phyloP scores from a whole-genome alignment of 2,329 filamentous ascomycete species.

The Kalmusia sp. region DNA sequence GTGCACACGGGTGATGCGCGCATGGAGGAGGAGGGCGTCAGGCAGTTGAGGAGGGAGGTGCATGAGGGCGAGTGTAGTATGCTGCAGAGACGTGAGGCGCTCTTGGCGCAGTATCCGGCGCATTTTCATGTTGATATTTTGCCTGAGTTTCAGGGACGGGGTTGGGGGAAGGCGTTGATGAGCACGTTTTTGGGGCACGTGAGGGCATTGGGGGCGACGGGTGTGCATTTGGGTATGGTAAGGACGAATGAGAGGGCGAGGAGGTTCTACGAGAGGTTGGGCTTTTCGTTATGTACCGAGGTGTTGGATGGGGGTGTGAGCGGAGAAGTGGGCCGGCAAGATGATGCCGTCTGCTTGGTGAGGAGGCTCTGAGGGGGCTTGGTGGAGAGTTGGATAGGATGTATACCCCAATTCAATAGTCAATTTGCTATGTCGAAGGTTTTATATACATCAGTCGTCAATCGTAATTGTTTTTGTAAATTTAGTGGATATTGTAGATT shows the following conservation, averaged over 20 bases:
- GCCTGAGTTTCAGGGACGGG: conserved; percentile 39
- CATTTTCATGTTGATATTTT: conserved; percentile 50
- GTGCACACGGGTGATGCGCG: conserved; percentile 8
- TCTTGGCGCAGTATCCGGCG: conserved; percentile 38
- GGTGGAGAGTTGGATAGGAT: not conserved
- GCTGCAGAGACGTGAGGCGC: conserved; percentile 21
- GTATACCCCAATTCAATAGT: not conserved
- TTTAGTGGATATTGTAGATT: not conserved
- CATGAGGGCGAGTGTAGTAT: conserved; percentile 33
- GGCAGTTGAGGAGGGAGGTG: conserved; percentile 22
- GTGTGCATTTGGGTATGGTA: conserved; percentile 48
- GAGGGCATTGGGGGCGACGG: conserved; percentile 28
- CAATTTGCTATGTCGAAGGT: not conserved
- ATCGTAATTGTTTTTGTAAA: not conserved
- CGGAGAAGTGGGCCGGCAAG: conserved; percentile 31
- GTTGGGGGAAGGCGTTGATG: conserved; percentile 40
- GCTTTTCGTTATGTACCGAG: conserved; percentile 28
- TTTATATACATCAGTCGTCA: not conserved
- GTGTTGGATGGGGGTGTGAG: conserved; percentile 37
- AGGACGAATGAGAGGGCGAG: conserved; percentile 34
- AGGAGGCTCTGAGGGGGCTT: conserved; percentile 23
- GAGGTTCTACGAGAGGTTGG: conserved; percentile 37
- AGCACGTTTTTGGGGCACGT: conserved; percentile 29
- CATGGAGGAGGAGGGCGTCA: conserved; percentile 29
- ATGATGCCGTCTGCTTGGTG: conserved; percentile 31